Evolutionary conservation across 495 filamentous ascomycete species (phyloP), one percentile per base, ranked within the genome.

Genomic region (Neurospora sp.): DNA sequence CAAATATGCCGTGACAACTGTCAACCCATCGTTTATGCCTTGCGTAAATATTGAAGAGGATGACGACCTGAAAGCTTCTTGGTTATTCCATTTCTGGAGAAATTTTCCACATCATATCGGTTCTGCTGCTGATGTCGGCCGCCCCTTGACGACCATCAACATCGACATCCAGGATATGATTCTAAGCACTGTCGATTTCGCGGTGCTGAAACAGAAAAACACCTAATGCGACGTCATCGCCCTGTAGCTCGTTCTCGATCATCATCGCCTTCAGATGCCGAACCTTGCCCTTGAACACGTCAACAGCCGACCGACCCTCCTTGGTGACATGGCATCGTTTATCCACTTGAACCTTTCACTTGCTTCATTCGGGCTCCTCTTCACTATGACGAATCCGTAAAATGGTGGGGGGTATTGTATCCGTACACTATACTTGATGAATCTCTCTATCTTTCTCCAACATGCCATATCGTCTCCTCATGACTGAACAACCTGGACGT

Each of bases 401-500:
- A 66, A 66, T 66, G 27, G 53, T 66, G 48, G 27, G 53, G 53
- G 53, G 53, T 66, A 66, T 66, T 66, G 53, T 66, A 66, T 66
- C 53, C 53, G 22, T 66, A 66, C 53, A 66, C 27, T 35, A 66
- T 66, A 66, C 53, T 7, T 66, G 20, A 27, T 27, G 31, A 35
- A 66, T 18, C 53, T 18, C 53, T 35, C 70, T 59, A 59, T 72
- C 66, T 68, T 39, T 41, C 41, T 42, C 35, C 20, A 44, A 40
- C 37, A 59, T 66, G 5, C 22, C 46, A 7, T 18, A 12, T 12
- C 66, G 8, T 18, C 40, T 41, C 73, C 69, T 82, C 80, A 84
- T 84, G 85, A 92, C 81, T 96, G 93, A 71, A 99, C 94, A 73
- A 99, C 93, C 82, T 98, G 95, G 72, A 99, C 89, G 78, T 98